phyloP scores from a whole-genome alignment of 441 rosid genomes.

The Euphorbia celastroides region DNA sequence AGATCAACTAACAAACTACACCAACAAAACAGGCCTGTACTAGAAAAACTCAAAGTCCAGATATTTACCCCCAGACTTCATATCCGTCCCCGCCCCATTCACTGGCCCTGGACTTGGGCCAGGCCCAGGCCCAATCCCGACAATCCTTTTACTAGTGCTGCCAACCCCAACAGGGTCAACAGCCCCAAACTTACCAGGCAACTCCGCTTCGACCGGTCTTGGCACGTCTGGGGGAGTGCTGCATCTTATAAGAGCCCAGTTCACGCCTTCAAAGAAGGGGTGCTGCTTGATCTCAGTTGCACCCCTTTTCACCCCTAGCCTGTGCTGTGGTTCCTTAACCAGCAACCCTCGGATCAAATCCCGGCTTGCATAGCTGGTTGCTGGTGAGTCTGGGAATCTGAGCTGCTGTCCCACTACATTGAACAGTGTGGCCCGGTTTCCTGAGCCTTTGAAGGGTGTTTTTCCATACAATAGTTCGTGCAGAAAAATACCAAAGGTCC shows the following conservation, averaged over 20 bases:
- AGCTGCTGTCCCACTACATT: slow-evolving; percentile 94
- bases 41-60: slow-evolving; percentile 98
- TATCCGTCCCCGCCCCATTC: slow-evolving; percentile 24
- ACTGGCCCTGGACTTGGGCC: neutral
- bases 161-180: slow-evolving; percentile 69
- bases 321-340: slow-evolving; percentile 87
- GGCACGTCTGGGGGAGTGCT: slow-evolving; percentile 98
- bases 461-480: slow-evolving; percentile 81
- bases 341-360: slow-evolving; percentile 81
- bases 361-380: slow-evolving; percentile 72
- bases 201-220: slow-evolving; percentile 64
- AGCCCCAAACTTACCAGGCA: slow-evolving; percentile 54
- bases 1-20: slow-evolving; percentile 26
- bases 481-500: slow-evolving; percentile 92
- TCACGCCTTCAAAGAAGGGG: slow-evolving; percentile 92
- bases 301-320: slow-evolving; percentile 90
- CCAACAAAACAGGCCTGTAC: slow-evolving; percentile 21
- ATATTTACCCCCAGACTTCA: slow-evolving; percentile 80
- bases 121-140: slow-evolving; percentile 17
- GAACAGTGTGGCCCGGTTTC: slow-evolving; percentile 91
- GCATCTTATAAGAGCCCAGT: slow-evolving; percentile 96
- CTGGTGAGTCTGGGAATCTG: slow-evolving; percentile 83
- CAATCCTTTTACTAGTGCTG: slow-evolving; percentile 61
- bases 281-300: slow-evolving; percentile 99
- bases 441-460: slow-evolving; percentile 92